Percentiles rank a stretch among this genome's conserved stretches.
phyloP scores from a whole-genome alignment of 2,329 filamentous ascomycete genomes.

The Onygenales sp. region DNA sequence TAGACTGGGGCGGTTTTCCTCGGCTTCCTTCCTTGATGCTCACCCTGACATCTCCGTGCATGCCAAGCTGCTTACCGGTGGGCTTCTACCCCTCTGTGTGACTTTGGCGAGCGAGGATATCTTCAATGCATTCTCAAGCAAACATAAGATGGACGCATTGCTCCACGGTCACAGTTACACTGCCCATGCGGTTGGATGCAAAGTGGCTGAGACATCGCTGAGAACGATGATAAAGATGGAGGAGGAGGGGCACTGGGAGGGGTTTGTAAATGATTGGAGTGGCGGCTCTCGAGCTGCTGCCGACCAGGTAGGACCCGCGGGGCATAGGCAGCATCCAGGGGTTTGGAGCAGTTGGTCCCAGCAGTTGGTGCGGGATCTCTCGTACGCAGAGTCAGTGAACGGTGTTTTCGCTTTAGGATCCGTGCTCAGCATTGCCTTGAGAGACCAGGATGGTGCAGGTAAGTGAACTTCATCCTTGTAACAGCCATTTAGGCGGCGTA shows the following conservation, averaged over 20 bases:
- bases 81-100: conserved; percentile 64
- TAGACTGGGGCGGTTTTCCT: conserved; percentile 63
- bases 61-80: conserved; percentile 76
- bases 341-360: conserved; percentile 65
- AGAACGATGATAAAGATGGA: conserved; percentile 52
- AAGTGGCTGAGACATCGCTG: conserved; percentile 63
- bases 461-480: conserved; percentile 13
- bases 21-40: conserved; percentile 58
- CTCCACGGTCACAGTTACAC: conserved; percentile 84
- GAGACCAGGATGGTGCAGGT: conserved; percentile 40
- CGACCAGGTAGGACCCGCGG: neutral
- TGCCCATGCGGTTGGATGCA: conserved; percentile 70
- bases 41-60: conserved; percentile 70
- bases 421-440: conserved; percentile 57
- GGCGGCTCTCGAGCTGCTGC: no score
- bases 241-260: conserved; percentile 45
- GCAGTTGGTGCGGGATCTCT: conserved; percentile 50
- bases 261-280: conserved; percentile 43
- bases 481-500: neutral
- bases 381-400: conserved; percentile 46
- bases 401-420: conserved; percentile 66
- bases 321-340: conserved; percentile 4
- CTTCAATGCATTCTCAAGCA: conserved; percentile 60
- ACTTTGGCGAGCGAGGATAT: conserved; percentile 67
- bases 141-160: conserved; percentile 67